Conservation (phyloP, 1,284 basidiomycete genomes). For the Gomphus bonarii region DNA sequence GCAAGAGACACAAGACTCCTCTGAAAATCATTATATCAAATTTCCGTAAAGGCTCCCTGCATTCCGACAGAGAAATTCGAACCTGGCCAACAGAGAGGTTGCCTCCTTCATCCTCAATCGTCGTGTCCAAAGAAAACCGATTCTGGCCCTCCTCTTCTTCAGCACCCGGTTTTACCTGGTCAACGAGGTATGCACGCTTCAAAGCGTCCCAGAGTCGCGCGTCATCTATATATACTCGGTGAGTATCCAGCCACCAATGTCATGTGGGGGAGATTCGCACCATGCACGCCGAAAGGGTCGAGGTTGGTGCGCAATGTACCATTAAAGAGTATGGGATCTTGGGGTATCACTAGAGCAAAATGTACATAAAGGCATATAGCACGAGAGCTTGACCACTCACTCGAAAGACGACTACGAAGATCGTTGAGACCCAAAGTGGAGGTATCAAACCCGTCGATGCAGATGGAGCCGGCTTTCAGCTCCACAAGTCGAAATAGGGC, state of each 20-base stretch:
- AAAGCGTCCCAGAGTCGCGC: slow-evolving; percentile 75
- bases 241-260: not conserved
- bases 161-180: slow-evolving; percentile 23
- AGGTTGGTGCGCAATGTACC: slow-evolving; percentile 77
- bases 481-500: slow-evolving; percentile 36
- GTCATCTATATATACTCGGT: slow-evolving; percentile 41
- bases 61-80: slow-evolving; percentile 13
- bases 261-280: not conserved
- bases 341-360: slow-evolving; percentile 8
- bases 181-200: slow-evolving; percentile 68
- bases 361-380: not conserved
- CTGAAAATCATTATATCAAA: slow-evolving; percentile 24
- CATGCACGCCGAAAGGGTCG: slow-evolving; percentile 64
- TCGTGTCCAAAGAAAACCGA: slow-evolving; percentile 69
- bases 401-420: slow-evolving; percentile 54
- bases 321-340: slow-evolving; percentile 38
- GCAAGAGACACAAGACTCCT: slow-evolving; percentile 75
- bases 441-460: slow-evolving; percentile 58
- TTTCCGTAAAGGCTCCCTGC: no score
- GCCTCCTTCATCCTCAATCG: slow-evolving; percentile 77
- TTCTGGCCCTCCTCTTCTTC: slow-evolving; percentile 23
- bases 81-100: slow-evolving; percentile 72
- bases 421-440: slow-evolving; percentile 58
- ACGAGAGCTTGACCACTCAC: slow-evolving; percentile 31
- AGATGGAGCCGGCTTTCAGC: slow-evolving; percentile 51